These are phyloP conservation scores for Paxillus ammoniavirescens DNA, from an alignment of 768 basidiomycete genomes.

Conservation along the genomic window DNA sequence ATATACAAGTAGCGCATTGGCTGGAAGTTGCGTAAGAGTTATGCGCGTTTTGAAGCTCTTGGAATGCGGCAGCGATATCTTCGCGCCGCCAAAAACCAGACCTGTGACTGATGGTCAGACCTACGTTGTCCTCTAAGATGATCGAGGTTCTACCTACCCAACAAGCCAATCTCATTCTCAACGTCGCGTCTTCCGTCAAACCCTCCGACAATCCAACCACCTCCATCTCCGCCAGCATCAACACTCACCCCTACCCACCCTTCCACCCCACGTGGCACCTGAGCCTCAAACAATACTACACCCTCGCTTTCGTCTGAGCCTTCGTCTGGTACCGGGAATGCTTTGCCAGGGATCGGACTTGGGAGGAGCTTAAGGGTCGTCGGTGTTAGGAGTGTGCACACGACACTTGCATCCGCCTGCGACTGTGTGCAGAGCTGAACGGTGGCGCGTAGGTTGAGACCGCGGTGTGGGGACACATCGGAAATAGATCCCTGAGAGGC, in stretches of 20 bases:
- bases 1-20: constrained; percentile 67
- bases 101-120: constrained; percentile 32
- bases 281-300: constrained; percentile 59
- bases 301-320: constrained; percentile 78
- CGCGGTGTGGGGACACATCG: constrained; percentile 48
- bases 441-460: constrained; percentile 43
- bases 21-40: constrained; percentile 53
- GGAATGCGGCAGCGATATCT: constrained; percentile 33
- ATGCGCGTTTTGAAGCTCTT: constrained; percentile 41
- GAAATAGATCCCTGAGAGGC: constrained; percentile 59
- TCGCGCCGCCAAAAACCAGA: constrained; percentile 34
- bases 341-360: constrained; percentile 46
- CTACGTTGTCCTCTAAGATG: neutral
- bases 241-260: constrained; percentile 55
- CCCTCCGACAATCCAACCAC: constrained; percentile 63
- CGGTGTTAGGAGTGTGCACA: constrained; percentile 46
- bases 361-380: constrained; percentile 60
- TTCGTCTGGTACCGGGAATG: constrained; percentile 66
- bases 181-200: constrained; percentile 39
- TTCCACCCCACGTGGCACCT: constrained; percentile 27
- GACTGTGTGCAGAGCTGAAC: constrained; percentile 44
- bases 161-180: constrained; percentile 32
- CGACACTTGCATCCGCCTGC: constrained; percentile 15
- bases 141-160: constrained; percentile 38
- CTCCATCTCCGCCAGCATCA: constrained; percentile 45